Base-by-base conservation (phyloP, 352 stramenopile genomes). In the Pythium plurisporium region DNA sequence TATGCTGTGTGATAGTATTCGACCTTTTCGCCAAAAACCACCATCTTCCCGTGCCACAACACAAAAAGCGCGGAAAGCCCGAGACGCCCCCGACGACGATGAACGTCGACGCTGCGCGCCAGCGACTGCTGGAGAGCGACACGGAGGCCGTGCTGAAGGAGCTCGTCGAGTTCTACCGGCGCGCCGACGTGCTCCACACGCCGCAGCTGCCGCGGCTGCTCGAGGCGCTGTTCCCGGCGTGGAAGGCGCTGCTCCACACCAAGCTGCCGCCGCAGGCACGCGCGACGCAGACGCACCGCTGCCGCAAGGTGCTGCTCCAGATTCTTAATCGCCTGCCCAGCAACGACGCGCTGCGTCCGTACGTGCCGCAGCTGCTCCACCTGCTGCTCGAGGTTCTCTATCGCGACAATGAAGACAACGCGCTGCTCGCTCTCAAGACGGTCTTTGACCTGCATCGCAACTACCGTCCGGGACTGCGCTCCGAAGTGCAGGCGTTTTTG, bases 371-470 rank as follows among this genome's bases (percentile, higher is more conserved):
- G 62, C 75, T 99, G 46, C 73, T 99, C 40, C 84, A 90, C 25
- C 60, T 98, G 47, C 79, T 95, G 20, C 96, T 99, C 66, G 82
- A 96, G 53, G 92, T 98, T 31, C 69, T 99, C 42, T 82, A 90
- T 37, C 74, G 87, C 31, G 97, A 99, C 69, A 98, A 98, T 65
- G 96, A 99, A 71, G 95, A 98, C 37, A 99, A 99, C 74, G 91
- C 91, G 23, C 74, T 99, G 17, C 75, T 98, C 51, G 92, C 89
- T 53, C 72, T 98, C 40, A 88, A 95, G 58, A 98, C 97, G 58
- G 90, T 99, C 30, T 99, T 99, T 66, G 94, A 98, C 55, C 69
- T 99, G 54, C 95, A 98, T 72, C 98, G 98, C 59, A 97, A 96
- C 62, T 99, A 98, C 70, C 84, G 92, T 7, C 82, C 90, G 0